These are phyloP conservation scores for Pichia sp. DNA, from an alignment of 1,139 yeast genomes.

Conservation along the genomic window DNA sequence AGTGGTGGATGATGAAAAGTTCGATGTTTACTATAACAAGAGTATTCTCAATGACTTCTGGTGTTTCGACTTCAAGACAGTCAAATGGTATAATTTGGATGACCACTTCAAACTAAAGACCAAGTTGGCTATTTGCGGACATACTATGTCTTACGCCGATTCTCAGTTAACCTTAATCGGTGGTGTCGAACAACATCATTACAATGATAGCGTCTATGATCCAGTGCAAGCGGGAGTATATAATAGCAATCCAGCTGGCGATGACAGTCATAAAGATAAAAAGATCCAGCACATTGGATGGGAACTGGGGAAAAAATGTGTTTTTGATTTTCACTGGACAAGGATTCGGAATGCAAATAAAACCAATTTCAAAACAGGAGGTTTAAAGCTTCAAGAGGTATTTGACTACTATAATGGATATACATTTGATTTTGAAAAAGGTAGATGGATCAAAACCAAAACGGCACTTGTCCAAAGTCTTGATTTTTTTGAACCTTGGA, in stretches of 20 bases:
- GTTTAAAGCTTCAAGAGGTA: not conserved
- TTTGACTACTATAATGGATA: conserved; percentile 7
- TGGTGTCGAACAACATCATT: conserved; percentile 20
- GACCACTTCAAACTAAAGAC: conserved; percentile 7
- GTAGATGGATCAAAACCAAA: conserved; percentile 10
- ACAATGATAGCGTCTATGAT: conserved; percentile 4
- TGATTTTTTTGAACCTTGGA: conserved; percentile 6
- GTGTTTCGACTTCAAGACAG: conserved; percentile 36
- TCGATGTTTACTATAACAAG: conserved; percentile 17
- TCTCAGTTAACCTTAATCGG: conserved; percentile 22
- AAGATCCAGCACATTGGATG: conserved; percentile 2
- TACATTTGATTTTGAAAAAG: conserved; percentile 7
- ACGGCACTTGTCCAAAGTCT: conserved; percentile 8
- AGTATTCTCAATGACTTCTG: conserved; percentile 38
- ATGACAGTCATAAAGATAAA: not conserved
- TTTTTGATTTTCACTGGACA: conserved; percentile 2
- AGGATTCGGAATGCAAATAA: not conserved
- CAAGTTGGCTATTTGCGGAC: conserved; percentile 21
- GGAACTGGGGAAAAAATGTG: conserved; percentile 1
- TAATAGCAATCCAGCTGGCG: not conserved
- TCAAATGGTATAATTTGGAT: conserved; percentile 29
- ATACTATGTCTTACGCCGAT: conserved; percentile 17
- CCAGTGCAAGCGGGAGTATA: conserved; percentile 8
- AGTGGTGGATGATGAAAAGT: conserved; percentile 12
- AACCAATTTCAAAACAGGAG: not conserved